These are phyloP conservation scores for Phlyctochytrium planicorne DNA, from an alignment of 192 early-diverging fungal genomes.

Conservation along the genomic window DNA sequence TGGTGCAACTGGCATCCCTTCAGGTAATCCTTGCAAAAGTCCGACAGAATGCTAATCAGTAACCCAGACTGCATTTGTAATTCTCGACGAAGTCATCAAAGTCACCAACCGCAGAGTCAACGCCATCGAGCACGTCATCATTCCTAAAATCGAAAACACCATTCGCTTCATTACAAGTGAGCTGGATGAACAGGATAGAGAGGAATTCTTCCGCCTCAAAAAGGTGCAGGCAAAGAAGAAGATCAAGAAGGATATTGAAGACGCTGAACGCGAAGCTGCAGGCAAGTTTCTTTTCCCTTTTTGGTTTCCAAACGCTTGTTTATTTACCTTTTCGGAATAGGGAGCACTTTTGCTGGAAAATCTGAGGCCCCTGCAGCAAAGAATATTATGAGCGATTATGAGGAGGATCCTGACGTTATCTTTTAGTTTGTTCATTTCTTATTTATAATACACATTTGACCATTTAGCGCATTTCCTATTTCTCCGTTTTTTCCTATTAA, in stretches of 20 bases:
- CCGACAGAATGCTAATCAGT: background rate
- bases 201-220: constrained; percentile 98
- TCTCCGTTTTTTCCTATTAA: background rate
- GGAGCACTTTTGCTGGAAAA: background rate
- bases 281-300: constrained; percentile 11
- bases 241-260: constrained; percentile 64
- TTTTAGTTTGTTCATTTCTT: constrained; percentile 26
- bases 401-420: constrained; percentile 57
- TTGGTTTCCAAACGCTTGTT: background rate
- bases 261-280: constrained; percentile 48
- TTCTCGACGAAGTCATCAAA: constrained; percentile 99
- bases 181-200: constrained; percentile 97
- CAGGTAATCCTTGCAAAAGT: constrained; percentile 60
- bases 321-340: constrained; percentile 12
- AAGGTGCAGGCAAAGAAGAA: constrained; percentile 99
- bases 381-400: constrained; percentile 53
- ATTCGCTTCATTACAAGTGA: constrained; percentile 95
- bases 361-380: background rate
- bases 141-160: constrained; percentile 97
- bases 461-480: background rate
- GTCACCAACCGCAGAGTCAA: constrained; percentile 98
- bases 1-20: constrained; percentile 96
- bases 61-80: constrained; percentile 90
- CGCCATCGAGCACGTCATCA: constrained; percentile 99
- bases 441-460: background rate